Evolutionary conservation across 176 grass and related monocot species (phyloP).

Genomic region (Zoysia japonica): DNA sequence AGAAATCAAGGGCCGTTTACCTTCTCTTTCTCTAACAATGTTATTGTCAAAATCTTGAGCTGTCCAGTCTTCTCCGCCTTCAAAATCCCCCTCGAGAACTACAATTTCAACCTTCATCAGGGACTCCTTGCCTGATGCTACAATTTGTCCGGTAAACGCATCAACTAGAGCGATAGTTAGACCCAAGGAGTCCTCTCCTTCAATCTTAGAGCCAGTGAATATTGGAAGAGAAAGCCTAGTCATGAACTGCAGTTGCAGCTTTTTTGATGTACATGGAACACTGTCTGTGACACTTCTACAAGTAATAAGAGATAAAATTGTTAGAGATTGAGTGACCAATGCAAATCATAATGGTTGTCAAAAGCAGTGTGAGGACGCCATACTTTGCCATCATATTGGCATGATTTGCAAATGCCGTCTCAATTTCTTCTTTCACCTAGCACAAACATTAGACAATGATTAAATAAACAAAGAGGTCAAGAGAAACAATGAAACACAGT

Average conservation of each 20-base stretch:
- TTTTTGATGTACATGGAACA: slow-evolving; percentile 49
- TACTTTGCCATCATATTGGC: slow-evolving; percentile 61
- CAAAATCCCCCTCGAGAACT: slow-evolving; percentile 91
- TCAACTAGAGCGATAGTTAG: slow-evolving; percentile 70
- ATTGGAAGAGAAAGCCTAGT: slow-evolving; percentile 85
- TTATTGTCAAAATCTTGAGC: slow-evolving; percentile 81
- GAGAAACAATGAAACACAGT: neutral
- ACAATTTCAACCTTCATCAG: slow-evolving; percentile 78
- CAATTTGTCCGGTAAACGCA: slow-evolving; percentile 47
- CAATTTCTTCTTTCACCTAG: slow-evolving; percentile 98
- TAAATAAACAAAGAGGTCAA: slow-evolving; percentile 16
- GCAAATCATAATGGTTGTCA: neutral
- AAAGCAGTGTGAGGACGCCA: slow-evolving; percentile 4
- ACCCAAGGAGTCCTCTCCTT: slow-evolving; percentile 65
- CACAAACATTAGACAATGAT: neutral
- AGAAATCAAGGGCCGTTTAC: slow-evolving; percentile 74
- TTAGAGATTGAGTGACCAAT: slow-evolving; percentile 22
- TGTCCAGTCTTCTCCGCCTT: slow-evolving; percentile 75
- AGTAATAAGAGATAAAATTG: slow-evolving; percentile 43
- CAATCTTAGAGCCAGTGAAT: slow-evolving; percentile 90
- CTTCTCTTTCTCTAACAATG: slow-evolving; percentile 89
- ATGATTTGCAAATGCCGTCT: slow-evolving; percentile 77
- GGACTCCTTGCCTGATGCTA: slow-evolving; percentile 47
- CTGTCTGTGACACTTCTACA: slow-evolving; percentile 50
- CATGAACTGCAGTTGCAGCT: slow-evolving; percentile 77